Base-by-base conservation (phyloP, 768 basidiomycete species). In the Steccherinum ochraceum region DNA sequence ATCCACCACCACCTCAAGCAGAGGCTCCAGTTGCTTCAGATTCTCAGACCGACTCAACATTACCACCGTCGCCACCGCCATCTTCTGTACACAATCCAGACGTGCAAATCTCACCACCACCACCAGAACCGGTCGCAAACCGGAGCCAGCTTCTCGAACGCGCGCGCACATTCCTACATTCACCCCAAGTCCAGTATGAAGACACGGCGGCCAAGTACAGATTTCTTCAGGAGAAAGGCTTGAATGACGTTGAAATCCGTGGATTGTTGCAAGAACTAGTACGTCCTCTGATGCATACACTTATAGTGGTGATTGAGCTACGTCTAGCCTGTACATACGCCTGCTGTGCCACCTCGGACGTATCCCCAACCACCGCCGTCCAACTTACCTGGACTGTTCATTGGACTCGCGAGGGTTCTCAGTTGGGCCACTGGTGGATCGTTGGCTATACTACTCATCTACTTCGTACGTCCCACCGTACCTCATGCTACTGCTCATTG, bases 351-450 rank as follows among this genome's bases (percentile, higher is more conserved):
- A 18, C 85, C 87, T 0, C 76, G 85, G 56, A 81, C 83, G 45
- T 90, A 90, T 58, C 87, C 87, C 3, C 78, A 77, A 53, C 76
- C 72, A 11, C 78, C 81, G 3, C 86, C 86, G 2, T 89, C 87
- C 2, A 79, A 77, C 57, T 67, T 90, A 1, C 86, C 86, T 0
- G 72, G 74, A 42, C 72, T 89, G 35, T 67, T 90, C n/a, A 63
- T 81, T 11, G 86, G 82, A 2, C 65, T 83, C 16, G 66, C 71
- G 21, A 76, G 84, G 40, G 65, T 88, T 18, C 75, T 85, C 46
- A 68, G 69, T 5, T 90, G 86, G 89, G 60, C 86, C 50, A 71
- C 76, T 1, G 84, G 88, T 4, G 76, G 83, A 10, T 81, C 83
- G 42, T 76, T 80, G 1, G 65, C 73, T 1, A 61, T 85, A 11